These are phyloP conservation scores for Xylaria multiplex DNA, from an alignment of 2,329 filamentous ascomycete species.

Conservation along the genomic window DNA sequence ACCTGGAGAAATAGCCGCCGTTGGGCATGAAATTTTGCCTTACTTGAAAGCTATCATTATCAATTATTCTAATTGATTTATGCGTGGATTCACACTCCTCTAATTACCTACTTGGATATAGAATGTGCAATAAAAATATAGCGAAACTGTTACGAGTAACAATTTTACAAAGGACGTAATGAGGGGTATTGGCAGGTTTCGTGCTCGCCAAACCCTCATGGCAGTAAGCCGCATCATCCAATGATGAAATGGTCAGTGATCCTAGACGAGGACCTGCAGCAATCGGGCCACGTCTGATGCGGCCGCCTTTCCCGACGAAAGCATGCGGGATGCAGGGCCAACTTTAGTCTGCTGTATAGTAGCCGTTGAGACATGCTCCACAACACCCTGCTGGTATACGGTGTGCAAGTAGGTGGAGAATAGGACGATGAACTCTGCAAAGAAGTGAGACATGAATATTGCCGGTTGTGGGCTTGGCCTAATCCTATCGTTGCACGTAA, in stretches of 20 bases:
- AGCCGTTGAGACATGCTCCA: constrained; percentile 43
- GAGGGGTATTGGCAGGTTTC: constrained; percentile 15
- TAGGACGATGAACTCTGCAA: constrained; percentile 26
- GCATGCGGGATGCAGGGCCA: constrained; percentile 47
- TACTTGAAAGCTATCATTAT: constrained; percentile 9
- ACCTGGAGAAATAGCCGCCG: constrained; percentile 19
- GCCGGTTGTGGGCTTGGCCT: constrained; percentile 45
- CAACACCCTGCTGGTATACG: constrained; percentile 35
- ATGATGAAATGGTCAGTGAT: constrained; percentile 37
- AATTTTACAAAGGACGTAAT: neutral
- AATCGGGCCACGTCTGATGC: constrained; percentile 48
- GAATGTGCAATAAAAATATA: constrained; percentile 3
- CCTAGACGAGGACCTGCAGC: constrained; percentile 46
- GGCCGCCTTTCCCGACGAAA: constrained; percentile 49
- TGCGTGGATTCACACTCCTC: neutral
- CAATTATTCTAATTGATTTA: neutral
- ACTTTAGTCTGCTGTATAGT: constrained; percentile 38
- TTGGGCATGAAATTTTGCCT: constrained; percentile 22
- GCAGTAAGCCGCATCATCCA: constrained; percentile 37
- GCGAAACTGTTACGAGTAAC: constrained; percentile 14
- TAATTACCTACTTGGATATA: neutral
- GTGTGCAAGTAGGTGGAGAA: constrained; percentile 29
- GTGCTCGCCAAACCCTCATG: constrained; percentile 29
- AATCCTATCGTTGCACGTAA: constrained; percentile 46
- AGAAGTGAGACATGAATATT: constrained; percentile 43